Base-by-base conservation (phyloP, 2,329 filamentous ascomycete species). In the Aureobasidium lini region DNA sequence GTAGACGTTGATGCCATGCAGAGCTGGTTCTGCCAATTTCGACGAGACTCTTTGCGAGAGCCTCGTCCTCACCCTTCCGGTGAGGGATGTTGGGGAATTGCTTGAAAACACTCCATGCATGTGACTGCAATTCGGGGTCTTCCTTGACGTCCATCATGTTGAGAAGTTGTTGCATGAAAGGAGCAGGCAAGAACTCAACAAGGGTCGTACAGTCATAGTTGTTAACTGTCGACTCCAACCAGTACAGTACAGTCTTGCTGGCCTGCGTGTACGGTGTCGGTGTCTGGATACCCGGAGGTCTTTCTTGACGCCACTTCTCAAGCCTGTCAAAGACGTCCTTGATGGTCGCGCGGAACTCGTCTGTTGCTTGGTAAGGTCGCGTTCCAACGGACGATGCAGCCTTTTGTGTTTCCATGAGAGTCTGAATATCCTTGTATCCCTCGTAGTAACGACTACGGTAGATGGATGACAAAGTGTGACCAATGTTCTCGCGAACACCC, bases 101-200 rank as follows among this genome's bases (percentile, higher is more conserved):
- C 6, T 93, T 88, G 78, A 97, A 99, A 43, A 99, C 94, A 69
- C 96, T 91, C 70, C 97, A 99, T 0, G 94, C 93, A 8, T 96
- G 81, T 9, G 89, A 87, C 79, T 96, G 95, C 2, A 99, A 81
- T 73, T 99, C 95, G 0, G 90, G 91, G 68, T 99, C 94, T 73
- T 99, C 94, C 73, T 97, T 97, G 71, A 99, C 90, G 69, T 99
- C 94, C 93, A 99, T 99, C 94, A 99, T 99, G 77, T 99, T 92
- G 56, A 99, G 78, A 13, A 99, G 83, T 71, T 96, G 89, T 67
- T 94, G 89, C 72, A 95, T 94, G 69, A 97, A 93, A 0, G 88
- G 81, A 37, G 89, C 82, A 0, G 91, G 88, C 78, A 99, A 97
- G 81, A 96, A 97, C 3, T 87, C 85, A 16, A 95, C 84, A 13